Evolutionary conservation across 208 protist genomes (phyloP).

Genomic region (Trypanosoma lewisi): DNA sequence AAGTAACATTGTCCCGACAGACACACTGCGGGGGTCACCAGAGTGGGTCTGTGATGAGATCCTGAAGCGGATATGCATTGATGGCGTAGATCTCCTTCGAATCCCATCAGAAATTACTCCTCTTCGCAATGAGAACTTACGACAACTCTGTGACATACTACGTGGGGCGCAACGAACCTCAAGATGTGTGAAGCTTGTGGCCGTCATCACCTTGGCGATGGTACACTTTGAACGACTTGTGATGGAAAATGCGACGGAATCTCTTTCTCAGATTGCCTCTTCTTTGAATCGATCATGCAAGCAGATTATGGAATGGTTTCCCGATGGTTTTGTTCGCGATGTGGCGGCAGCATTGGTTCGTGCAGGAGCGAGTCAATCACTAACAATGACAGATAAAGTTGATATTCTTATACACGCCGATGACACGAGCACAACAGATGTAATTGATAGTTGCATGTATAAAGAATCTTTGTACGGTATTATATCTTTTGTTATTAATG

Average conservation of each 20-base stretch:
- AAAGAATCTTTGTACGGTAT: constrained; percentile 31
- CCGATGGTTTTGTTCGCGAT: constrained; percentile 48
- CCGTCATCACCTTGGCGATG: constrained; percentile 56
- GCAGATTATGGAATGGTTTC: constrained; percentile 50
- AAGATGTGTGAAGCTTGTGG: constrained; percentile 48
- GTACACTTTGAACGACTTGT: constrained; percentile 60
- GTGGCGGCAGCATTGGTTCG: constrained; percentile 43
- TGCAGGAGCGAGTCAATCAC: constrained; percentile 42
- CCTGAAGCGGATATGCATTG: constrained; percentile 62
- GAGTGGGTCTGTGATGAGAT: constrained; percentile 64
- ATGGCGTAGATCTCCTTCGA: constrained; percentile 61
- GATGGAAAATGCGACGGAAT: constrained; percentile 39
- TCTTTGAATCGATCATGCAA: constrained; percentile 61
- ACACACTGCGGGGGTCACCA: constrained; percentile 31
- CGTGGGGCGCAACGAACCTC: constrained; percentile 25
- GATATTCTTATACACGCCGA: constrained; percentile 59
- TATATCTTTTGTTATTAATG: constrained; percentile 27
- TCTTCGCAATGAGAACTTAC: constrained; percentile 42
- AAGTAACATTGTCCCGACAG: constrained; percentile 31
- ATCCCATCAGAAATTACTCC: constrained; percentile 50
- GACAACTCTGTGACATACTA: constrained; percentile 37
- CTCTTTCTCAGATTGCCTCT: constrained; percentile 49
- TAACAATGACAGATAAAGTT: constrained; percentile 58
- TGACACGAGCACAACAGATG: constrained; percentile 13
- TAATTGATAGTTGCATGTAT: constrained; percentile 23